phyloP scores from a whole-genome alignment of 2,329 filamentous ascomycete genomes.

The Fusarium sp. region DNA sequence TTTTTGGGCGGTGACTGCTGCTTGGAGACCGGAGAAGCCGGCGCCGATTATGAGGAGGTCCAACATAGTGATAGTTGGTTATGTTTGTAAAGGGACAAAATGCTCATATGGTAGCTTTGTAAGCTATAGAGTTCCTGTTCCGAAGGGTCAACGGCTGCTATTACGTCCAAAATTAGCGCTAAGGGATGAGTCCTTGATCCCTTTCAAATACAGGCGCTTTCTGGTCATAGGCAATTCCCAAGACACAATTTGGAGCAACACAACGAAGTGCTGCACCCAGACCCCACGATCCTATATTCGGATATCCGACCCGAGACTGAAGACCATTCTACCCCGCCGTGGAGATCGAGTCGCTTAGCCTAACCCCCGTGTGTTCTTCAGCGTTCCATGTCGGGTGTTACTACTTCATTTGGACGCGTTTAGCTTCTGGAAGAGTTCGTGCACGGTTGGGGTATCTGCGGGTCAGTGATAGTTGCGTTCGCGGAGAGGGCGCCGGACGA shows the following conservation, averaged over 20 bases:
- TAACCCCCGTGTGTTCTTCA: background rate
- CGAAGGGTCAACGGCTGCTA: background rate
- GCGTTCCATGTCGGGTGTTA: background rate
- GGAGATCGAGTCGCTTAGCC: background rate
- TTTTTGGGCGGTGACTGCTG: conserved; percentile 48
- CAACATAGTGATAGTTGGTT: background rate
- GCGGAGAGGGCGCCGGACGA: background rate
- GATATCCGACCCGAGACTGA: background rate
- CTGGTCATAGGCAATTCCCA: rapidly evolving
- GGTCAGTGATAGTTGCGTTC: background rate
- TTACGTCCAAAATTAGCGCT: rapidly evolving
- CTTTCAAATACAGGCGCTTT: background rate
- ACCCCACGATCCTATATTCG: background rate
- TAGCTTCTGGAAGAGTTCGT: background rate
- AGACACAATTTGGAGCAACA: rapidly evolving
- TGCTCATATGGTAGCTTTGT: background rate
- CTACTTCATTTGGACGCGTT: background rate
- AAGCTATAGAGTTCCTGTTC: rapidly evolving
- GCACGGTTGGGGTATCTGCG: background rate
- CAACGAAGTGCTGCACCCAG: rapidly evolving
- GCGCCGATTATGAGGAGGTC: conserved; percentile 57
- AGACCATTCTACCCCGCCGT: background rate
- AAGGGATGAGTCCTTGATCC: rapidly evolving
- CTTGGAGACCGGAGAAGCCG: conserved; percentile 53
- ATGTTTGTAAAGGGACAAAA: rapidly evolving